These are phyloP conservation scores for Kalmusia sp. DNA, from an alignment of 2,329 filamentous ascomycete genomes.

Conservation along the genomic window DNA sequence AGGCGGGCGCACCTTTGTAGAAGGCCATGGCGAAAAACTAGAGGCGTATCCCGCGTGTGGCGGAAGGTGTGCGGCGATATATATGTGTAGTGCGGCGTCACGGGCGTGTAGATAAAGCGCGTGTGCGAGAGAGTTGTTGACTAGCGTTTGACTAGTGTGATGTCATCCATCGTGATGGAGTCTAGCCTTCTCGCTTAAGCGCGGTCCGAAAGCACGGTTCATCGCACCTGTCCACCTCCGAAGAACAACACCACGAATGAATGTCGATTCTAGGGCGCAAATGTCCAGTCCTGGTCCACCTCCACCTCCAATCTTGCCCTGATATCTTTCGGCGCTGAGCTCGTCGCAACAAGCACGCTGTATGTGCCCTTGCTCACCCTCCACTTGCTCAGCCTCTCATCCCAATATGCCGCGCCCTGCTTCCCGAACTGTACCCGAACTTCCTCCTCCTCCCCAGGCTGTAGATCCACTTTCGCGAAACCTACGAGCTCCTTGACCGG, in stretches of 20 bases:
- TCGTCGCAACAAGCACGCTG: constrained; percentile 62
- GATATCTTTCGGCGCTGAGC: constrained; percentile 15
- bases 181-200: neutral
- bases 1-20: constrained; percentile 2
- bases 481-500: constrained; percentile 67
- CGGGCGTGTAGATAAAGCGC: neutral
- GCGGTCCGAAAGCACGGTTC: neutral
- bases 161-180: constrained; percentile 4
- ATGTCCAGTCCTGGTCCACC: constrained; percentile 11
- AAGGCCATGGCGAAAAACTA: constrained; percentile 1
- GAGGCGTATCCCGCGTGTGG: constrained; percentile 5
- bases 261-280: neutral
- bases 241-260: neutral
- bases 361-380: constrained; percentile 71
- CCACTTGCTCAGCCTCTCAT: constrained; percentile 72
- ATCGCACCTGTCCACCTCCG: neutral
- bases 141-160: constrained; percentile 7
- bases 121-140: neutral
- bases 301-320: constrained; percentile 5
- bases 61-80: neutral
- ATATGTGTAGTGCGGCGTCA: constrained; percentile 4
- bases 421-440: constrained; percentile 63
- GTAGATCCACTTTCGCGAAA: constrained; percentile 66
- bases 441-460: constrained; percentile 62
- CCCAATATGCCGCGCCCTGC: constrained; percentile 75